A percentile compares a stretch with the other conserved stretches of the same genome.
Conservation (phyloP, 768 basidiomycete species). For the Tricholoma flavovirens region DNA sequence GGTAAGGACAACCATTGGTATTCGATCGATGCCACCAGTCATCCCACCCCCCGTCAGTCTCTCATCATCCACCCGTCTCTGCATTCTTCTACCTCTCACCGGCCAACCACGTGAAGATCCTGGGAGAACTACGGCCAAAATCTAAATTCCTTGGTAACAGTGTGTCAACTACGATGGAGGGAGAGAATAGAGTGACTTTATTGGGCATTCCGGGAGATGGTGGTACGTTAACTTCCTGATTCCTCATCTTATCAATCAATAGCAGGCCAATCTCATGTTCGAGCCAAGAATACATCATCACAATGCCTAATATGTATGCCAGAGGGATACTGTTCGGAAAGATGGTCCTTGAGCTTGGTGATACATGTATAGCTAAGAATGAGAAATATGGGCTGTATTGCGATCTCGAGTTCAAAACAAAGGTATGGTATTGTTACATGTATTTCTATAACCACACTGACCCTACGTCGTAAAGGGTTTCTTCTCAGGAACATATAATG, state of each 20-base stretch:
- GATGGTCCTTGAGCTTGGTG: conserved; percentile 96
- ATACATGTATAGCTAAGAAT: conserved; percentile 80
- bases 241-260: neutral
- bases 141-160: conserved; percentile 96
- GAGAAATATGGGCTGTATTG: conserved; percentile 67
- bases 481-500: conserved; percentile 96
- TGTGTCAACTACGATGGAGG: conserved; percentile 95
- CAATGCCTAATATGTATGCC: conserved; percentile 98
- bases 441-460: neutral
- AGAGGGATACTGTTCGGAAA: conserved; percentile 84
- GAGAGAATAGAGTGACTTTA: conserved; percentile 83
- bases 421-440: conserved; percentile 41
- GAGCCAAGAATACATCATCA: conserved; percentile 69
- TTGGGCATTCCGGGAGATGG: conserved; percentile 84
- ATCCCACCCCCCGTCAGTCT: conserved; percentile 50
- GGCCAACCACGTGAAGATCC: conserved; percentile 77
- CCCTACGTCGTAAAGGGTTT: conserved; percentile 57
- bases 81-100: conserved; percentile 97
- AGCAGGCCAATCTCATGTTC: conserved; percentile 2
- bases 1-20: conserved; percentile 35
- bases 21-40: neutral
- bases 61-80: conserved; percentile 90
- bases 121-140: conserved; percentile 93
- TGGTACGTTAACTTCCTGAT: conserved; percentile 41
- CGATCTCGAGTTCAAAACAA: conserved; percentile 96